Conservation (phyloP, 805 yeast genomes). For the Candida dajiaensis region DNA sequence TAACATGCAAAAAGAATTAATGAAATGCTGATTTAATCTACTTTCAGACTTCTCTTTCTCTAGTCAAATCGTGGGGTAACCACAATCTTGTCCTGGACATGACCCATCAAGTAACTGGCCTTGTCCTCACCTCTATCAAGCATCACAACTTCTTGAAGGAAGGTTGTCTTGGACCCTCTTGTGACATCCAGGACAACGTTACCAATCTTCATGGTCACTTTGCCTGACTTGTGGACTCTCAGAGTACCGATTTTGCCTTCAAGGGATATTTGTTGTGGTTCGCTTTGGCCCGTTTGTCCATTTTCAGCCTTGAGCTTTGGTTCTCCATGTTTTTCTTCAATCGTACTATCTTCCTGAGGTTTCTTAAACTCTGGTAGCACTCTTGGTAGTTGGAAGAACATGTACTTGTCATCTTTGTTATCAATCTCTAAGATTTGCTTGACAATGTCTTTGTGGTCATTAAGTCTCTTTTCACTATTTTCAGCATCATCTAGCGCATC, state of each 20-base stretch:
- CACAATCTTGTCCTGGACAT: constrained; percentile 48
- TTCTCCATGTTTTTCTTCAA: constrained; percentile 10
- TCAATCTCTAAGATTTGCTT: constrained; percentile 23
- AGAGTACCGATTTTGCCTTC: constrained; percentile 68
- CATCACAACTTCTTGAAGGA: constrained; percentile 71
- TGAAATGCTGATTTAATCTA: too few species aligned
- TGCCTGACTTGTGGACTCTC: constrained; percentile 81
- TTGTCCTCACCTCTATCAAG: constrained; percentile 34
- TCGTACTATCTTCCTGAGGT: constrained; percentile 7
- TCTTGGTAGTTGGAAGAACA: constrained; percentile 35
- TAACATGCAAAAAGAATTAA: too few species aligned
- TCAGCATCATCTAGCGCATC: constrained; percentile 29
- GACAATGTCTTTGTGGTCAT: constrained; percentile 35
- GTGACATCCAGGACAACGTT: constrained; percentile 61
- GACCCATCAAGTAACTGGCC: constrained; percentile 46
- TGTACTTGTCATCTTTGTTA: constrained; percentile 28
- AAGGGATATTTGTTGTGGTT: constrained; percentile 6
- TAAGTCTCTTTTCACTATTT: constrained; percentile 29
- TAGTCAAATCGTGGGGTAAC: constrained; percentile 44
- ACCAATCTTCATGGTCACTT: constrained; percentile 68
- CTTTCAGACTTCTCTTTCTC: background rate
- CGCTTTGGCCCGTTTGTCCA: background rate
- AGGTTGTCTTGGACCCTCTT: constrained; percentile 62
- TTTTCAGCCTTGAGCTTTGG: constrained; percentile 1
- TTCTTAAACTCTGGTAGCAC: constrained; percentile 30